Evolutionary conservation across 306 rosid genomes (phyloP), one percentile per base, ranked within the genome.

Genomic region (Vigna radiata): DNA sequence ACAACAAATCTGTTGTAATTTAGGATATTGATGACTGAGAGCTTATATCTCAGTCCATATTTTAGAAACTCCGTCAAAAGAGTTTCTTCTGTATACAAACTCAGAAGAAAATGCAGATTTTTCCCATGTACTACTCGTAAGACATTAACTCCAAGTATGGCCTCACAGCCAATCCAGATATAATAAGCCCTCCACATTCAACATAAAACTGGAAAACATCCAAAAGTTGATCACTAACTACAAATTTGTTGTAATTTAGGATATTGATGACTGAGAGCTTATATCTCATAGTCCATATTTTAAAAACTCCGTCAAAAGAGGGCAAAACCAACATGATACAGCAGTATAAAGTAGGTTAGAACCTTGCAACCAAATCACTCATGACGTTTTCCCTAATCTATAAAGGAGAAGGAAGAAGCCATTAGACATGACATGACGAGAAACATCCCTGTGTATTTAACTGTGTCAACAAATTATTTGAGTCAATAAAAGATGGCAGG

Each of bases 311-410:
- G 37, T 59, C 9, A 12, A 27, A 58, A 13, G 27, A 4, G 8
- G 60, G 31, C 16, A 25, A 71, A 17, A 25, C 39, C 37, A 56
- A 74, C 31, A 39, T 13, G 72, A 61, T 11, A 41, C 33, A 17
- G 23, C 36, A 62, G n/a, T 47, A 12, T n/a, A 39, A 39, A 47
- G 23, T 36, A 55, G 18, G 19, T 73, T 72, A 56, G 66, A 70
- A 78, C 54, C 52, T 25, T 61, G 61, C 44, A 31, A 41, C n/a
- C 39, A 25, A 58, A 0, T 50, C 48, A 18, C 12, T 59, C 77
- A 7, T 1, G 29, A 14, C 19, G 15, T 59, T 17, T 3, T 62
- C 59, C 58, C 54, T 62, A 19, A 21, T 67, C 19, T 50, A 43
- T 31, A 36, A 54, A 17, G 55, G 41, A 63, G 70, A 70, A 75